Conservation (phyloP, 2,329 filamentous ascomycete genomes). For the Trichoderma harzianum region DNA sequence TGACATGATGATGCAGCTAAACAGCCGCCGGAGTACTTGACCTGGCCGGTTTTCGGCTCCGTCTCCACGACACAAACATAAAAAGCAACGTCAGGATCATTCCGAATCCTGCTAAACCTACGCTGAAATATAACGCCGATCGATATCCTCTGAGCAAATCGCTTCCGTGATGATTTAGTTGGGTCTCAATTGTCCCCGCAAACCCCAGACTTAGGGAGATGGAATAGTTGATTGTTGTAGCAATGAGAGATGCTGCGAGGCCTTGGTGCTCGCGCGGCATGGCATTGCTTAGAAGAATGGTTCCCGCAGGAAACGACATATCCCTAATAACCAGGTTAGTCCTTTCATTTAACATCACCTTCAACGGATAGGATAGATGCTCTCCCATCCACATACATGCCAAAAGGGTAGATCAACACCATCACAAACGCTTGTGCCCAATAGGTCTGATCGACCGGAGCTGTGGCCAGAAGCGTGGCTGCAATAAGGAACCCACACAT, state of each 20-base stretch:
- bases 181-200: conserved; percentile 50
- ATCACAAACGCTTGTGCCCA: conserved; percentile 59
- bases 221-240: conserved; percentile 61
- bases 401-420: neutral
- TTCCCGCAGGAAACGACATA: conserved; percentile 59
- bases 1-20: neutral
- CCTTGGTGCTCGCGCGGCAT: conserved; percentile 41
- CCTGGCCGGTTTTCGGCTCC: neutral
- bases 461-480: conserved; percentile 39
- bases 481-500: conserved; percentile 38
- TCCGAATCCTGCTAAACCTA: conserved; percentile 4
- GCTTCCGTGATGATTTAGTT: conserved; percentile 29
- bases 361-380: neutral
- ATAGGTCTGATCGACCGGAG: conserved; percentile 53
- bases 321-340: conserved; percentile 45
- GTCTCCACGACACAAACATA: conserved; percentile 12
- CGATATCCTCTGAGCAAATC: conserved; percentile 25
- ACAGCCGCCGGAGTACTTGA: neutral
- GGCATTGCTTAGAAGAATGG: conserved; percentile 52
- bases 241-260: conserved; percentile 47
- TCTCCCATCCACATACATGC: neutral
- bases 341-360: conserved; percentile 18
- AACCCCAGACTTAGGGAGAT: conserved; percentile 61
- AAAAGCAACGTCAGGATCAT: conserved; percentile 5
- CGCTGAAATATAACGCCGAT: conserved; percentile 32